Conservation (phyloP, 805 yeast species). For the Metschnikowia colocasiae region DNA sequence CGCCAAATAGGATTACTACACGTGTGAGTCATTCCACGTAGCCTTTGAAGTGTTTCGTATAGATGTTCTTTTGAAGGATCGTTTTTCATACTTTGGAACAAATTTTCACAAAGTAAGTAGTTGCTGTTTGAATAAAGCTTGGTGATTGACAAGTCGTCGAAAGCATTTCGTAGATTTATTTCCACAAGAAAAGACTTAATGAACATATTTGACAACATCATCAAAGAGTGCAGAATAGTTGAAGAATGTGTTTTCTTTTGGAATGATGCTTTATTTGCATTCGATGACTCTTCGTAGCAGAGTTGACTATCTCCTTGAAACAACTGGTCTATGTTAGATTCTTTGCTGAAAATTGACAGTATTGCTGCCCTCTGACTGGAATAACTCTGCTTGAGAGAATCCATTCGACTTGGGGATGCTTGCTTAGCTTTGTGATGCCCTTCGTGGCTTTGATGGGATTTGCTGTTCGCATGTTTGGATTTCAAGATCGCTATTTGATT, state of each 20-base stretch:
- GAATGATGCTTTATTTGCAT: background rate
- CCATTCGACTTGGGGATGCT: background rate
- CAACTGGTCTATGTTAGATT: background rate
- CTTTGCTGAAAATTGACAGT: background rate
- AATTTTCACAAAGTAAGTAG: constrained; percentile 16
- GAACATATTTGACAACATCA: constrained; percentile 22
- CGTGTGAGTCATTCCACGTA: background rate
- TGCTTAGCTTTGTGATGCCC: background rate
- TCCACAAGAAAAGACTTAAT: constrained; percentile 29
- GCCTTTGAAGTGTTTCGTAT: background rate
- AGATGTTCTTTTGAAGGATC: constrained; percentile 11
- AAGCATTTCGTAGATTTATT: constrained; percentile 23
- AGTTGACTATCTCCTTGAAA: background rate
- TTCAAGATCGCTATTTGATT: constrained; percentile 10
- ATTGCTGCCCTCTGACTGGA: background rate
- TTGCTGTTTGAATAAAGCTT: background rate
- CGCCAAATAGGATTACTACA: background rate
- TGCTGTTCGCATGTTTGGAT: background rate
- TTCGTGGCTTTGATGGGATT: background rate
- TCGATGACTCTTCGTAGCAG: background rate
- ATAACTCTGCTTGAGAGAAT: background rate
- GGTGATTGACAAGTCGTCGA: constrained; percentile 9
- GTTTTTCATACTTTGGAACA: constrained; percentile 20
- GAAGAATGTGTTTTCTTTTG: constrained; percentile 9
- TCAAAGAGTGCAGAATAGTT: constrained; percentile 23